These are phyloP conservation scores for Incumbomyces delicatus DNA, from an alignment of 2,329 filamentous ascomycete genomes.

Conservation along the genomic window DNA sequence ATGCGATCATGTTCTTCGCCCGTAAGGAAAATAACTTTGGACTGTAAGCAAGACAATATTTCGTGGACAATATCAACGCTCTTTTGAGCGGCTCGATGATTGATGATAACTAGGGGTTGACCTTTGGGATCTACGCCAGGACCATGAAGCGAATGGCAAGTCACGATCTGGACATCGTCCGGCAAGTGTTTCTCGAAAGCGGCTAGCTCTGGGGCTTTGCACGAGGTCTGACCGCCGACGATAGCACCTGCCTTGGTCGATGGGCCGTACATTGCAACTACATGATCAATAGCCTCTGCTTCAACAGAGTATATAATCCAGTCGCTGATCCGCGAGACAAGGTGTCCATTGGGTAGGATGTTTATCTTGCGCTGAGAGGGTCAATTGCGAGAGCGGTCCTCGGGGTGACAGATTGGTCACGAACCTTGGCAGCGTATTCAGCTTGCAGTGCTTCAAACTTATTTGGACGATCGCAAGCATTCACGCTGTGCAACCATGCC, in stretches of 20 bases:
- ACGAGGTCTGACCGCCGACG: slow-evolving; percentile 94
- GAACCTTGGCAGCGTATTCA: slow-evolving; percentile 83
- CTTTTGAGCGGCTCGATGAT: slow-evolving; percentile 73
- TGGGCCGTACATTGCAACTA: slow-evolving; percentile 82
- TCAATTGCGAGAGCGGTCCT: slow-evolving; percentile 25
- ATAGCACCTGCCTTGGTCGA: slow-evolving; percentile 92
- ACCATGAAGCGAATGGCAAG: slow-evolving; percentile 92
- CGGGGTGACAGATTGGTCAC: slow-evolving; percentile 36
- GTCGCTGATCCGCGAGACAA: slow-evolving; percentile 92
- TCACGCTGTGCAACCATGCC: slow-evolving; percentile 53
- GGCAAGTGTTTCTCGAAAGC: slow-evolving; percentile 88
- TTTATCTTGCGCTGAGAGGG: slow-evolving; percentile 62
- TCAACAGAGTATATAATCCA: slow-evolving; percentile 99
- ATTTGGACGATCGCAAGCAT: slow-evolving; percentile 87
- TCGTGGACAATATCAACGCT: slow-evolving; percentile 69
- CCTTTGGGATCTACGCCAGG: slow-evolving; percentile 79
- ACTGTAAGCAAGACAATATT: slow-evolving; percentile 73
- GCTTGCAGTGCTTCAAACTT: slow-evolving; percentile 70
- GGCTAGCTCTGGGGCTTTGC: slow-evolving; percentile 90
- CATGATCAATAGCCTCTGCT: slow-evolving; percentile 75
- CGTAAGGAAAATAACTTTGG: slow-evolving; percentile 77
- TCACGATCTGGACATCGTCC: slow-evolving; percentile 80
- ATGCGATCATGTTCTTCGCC: slow-evolving; percentile 89
- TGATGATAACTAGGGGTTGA: slow-evolving; percentile 84
- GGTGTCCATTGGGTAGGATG: slow-evolving; percentile 87